Evolutionary conservation across 495 filamentous ascomycete species (phyloP).

Genomic region (Trichocladium uniseriatum): DNA sequence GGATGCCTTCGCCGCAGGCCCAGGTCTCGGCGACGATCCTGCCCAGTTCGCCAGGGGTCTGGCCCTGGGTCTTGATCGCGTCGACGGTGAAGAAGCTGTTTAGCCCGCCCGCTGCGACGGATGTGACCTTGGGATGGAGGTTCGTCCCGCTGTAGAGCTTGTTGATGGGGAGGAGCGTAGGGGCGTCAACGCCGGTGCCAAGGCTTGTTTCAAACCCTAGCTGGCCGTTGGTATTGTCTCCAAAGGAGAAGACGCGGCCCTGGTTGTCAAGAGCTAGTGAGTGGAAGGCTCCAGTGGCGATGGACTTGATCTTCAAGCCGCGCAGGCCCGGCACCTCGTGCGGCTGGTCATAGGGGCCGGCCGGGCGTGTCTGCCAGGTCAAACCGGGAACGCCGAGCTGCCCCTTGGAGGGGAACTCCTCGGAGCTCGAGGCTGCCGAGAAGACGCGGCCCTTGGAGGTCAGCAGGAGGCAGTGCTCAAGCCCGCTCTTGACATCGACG

Average conservation of each 20-base stretch:
- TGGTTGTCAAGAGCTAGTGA: conserved; percentile 64
- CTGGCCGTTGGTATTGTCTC: conserved; percentile 83
- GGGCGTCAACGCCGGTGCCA: conserved; percentile 54
- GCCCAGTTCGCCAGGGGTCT: conserved; percentile 29
- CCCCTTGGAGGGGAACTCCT: conserved; percentile 68
- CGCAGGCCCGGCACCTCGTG: conserved; percentile 54
- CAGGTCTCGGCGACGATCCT: conserved; percentile 64
- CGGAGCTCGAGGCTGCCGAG: conserved; percentile 67
- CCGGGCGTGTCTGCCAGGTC: conserved; percentile 66
- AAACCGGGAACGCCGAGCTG: conserved; percentile 82
- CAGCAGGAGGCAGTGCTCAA: conserved; percentile 76
- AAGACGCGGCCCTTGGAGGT: conserved; percentile 84
- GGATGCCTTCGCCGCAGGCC: conserved; percentile 77
- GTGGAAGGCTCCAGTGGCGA: conserved; percentile 83
- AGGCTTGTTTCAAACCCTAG: conserved; percentile 63
- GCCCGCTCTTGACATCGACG: conserved; percentile 59
- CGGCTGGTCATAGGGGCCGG: conserved; percentile 66
- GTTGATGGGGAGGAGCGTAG: conserved; percentile 56
- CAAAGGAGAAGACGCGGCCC: conserved; percentile 78
- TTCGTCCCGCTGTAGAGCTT: conserved; percentile 59
- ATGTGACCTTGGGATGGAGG: conserved; percentile 52
- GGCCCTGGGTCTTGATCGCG: conserved; percentile 40
- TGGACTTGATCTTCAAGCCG: conserved; percentile 50
- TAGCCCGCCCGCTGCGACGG: conserved; percentile 71
- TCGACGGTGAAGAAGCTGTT: conserved; percentile 85